These are phyloP conservation scores for Davidsoniella virescens DNA, from an alignment of 2,329 filamentous ascomycete genomes.

Conservation along the genomic window DNA sequence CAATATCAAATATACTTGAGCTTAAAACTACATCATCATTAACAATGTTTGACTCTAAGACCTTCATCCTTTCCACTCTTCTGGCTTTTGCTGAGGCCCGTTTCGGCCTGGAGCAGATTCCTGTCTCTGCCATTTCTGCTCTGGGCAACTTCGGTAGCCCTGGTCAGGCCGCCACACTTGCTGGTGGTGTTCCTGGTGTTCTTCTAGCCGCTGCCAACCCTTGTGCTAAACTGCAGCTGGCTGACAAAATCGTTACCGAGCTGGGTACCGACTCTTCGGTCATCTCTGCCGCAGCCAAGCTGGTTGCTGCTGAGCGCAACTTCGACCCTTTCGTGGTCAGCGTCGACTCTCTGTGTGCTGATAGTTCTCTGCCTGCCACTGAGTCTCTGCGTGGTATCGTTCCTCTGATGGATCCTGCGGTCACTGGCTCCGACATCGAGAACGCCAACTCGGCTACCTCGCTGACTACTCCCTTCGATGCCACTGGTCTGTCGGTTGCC, in stretches of 20 bases:
- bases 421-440: slow-evolving; percentile 37
- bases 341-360: slow-evolving; percentile 46
- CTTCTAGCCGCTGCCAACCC: slow-evolving; percentile 49
- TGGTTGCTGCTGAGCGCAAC: slow-evolving; percentile 50
- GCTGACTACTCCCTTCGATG: slow-evolving; percentile 36
- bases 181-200: slow-evolving; percentile 42
- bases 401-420: slow-evolving; percentile 49
- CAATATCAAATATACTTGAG: slow-evolving; percentile 3
- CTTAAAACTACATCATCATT: neutral
- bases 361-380: slow-evolving; percentile 45
- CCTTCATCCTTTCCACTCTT: slow-evolving; percentile 25
- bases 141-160: slow-evolving; percentile 38
- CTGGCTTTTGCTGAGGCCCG: slow-evolving; percentile 33
- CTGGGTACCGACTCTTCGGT: slow-evolving; percentile 45
- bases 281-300: slow-evolving; percentile 42
- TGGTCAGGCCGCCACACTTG: slow-evolving; percentile 46
- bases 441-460: slow-evolving; percentile 43
- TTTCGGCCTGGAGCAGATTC: slow-evolving; percentile 47
- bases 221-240: slow-evolving; percentile 49
- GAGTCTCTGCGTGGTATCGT: slow-evolving; percentile 47
- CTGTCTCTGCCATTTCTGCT: slow-evolving; percentile 36
- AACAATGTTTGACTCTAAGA: slow-evolving; percentile 28
- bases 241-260: slow-evolving; percentile 45
- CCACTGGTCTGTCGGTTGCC: slow-evolving; percentile 47
- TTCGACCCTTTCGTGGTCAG: slow-evolving; percentile 49